Percentiles rank a stretch among this genome's conserved stretches.
These are phyloP conservation scores for Tulasnella sp. DNA, from an alignment of 768 basidiomycete genomes.

Conservation along the genomic window DNA sequence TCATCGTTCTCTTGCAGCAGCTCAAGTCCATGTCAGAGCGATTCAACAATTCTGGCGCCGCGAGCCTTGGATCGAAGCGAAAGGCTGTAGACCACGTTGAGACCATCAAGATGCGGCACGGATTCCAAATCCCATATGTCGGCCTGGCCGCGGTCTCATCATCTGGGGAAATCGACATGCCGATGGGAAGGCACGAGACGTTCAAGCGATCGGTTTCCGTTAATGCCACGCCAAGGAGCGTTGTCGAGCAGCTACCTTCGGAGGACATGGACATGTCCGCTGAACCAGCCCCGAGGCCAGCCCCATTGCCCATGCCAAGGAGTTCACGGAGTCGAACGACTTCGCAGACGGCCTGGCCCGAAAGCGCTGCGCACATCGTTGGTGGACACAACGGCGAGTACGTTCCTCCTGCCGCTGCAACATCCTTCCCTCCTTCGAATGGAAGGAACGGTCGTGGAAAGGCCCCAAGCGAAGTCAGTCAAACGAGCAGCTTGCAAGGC, in stretches of 20 bases:
- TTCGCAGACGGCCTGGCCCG: background rate
- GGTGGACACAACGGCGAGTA: slow-evolving; percentile 3
- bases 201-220: background rate
- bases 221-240: background rate
- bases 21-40: slow-evolving; percentile 1
- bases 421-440: slow-evolving; percentile 3
- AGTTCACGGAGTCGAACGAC: background rate
- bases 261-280: background rate
- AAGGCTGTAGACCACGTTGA: background rate
- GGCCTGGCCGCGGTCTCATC: background rate
- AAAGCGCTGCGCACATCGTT: background rate
- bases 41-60: background rate
- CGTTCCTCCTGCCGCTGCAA: background rate
- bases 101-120: slow-evolving; percentile 15
- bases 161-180: slow-evolving; percentile 1
- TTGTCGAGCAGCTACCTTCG: background rate
- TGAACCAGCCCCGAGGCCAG: background rate
- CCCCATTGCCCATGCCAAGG: background rate
- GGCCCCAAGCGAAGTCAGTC: background rate
- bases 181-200: background rate
- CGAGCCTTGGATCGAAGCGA: slow-evolving; percentile 1
- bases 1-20: slow-evolving; percentile 15
- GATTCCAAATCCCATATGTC: slow-evolving; percentile 25
- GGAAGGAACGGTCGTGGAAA: background rate
- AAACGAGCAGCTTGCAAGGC: slow-evolving; percentile 10